Evolutionary conservation across 2,329 filamentous ascomycete genomes (phyloP).

Genomic region (Keithomyces neogunnii): DNA sequence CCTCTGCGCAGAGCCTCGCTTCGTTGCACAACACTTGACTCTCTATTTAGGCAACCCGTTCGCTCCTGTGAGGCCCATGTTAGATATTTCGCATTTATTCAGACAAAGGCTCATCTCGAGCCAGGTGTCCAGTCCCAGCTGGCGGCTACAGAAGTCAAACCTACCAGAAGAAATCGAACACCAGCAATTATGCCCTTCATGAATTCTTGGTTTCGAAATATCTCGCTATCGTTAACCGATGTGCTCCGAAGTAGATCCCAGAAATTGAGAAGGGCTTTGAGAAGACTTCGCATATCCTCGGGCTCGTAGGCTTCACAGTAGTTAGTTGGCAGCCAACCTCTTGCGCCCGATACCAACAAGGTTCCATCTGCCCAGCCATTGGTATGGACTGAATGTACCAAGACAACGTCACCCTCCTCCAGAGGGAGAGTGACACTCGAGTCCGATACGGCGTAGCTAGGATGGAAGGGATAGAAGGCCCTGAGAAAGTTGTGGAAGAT

Average conservation of each 20-base stretch:
- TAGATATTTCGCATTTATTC: neutral
- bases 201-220: constrained; percentile 87
- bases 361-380: constrained; percentile 99
- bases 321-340: constrained; percentile 96
- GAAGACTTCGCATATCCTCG: constrained; percentile 71
- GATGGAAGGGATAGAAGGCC: constrained; percentile 88
- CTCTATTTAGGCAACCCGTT: constrained; percentile 78
- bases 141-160: constrained; percentile 23
- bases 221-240: constrained; percentile 63
- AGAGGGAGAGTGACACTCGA: constrained; percentile 83
- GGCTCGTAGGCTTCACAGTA: constrained; percentile 96
- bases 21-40: constrained; percentile 64
- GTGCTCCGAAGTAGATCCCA: constrained; percentile 84
- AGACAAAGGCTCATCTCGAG: neutral
- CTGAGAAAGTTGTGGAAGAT: constrained; percentile 92
- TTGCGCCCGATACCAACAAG: constrained; percentile 70
- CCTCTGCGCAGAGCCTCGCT: constrained; percentile 70
- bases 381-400: constrained; percentile 93
- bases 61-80: constrained; percentile 54
- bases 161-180: constrained; percentile 79
- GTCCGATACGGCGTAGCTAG: constrained; percentile 66
- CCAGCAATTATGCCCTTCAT: constrained; percentile 91
- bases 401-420: constrained; percentile 81
- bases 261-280: constrained; percentile 81
- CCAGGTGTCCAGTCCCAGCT: neutral